These are phyloP conservation scores for Trichoderma sp. DNA, from an alignment of 2,329 filamentous ascomycete species.

Conservation along the genomic window DNA sequence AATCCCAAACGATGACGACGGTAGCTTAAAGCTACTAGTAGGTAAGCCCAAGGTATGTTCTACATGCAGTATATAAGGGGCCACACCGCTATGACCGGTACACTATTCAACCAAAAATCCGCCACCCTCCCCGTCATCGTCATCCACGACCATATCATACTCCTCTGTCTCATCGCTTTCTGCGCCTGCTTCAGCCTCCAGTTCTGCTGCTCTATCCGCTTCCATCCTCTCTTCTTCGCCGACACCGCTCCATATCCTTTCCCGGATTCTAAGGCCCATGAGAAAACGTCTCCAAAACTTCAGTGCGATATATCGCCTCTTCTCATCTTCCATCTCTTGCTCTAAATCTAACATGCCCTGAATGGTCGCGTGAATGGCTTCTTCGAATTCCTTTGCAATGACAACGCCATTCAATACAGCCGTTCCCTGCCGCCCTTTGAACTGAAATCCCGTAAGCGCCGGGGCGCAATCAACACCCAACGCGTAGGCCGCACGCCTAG, in stretches of 20 bases:
- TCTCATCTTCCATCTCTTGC: constrained; percentile 62
- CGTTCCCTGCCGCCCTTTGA: constrained; percentile 80
- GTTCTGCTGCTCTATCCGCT: constrained; percentile 36
- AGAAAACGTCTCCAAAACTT: constrained; percentile 67
- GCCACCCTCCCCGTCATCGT: constrained; percentile 43
- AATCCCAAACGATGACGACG: not conserved
- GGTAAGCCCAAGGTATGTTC: not conserved
- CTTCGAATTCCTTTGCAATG: constrained; percentile 66
- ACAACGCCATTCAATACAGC: constrained; percentile 77
- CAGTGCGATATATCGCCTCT: constrained; percentile 68
- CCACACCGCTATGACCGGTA: not conserved
- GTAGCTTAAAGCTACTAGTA: not conserved
- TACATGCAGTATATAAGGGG: not conserved
- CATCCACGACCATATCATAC: constrained; percentile 41
- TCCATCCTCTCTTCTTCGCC: constrained; percentile 45
- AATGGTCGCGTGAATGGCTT: constrained; percentile 69
- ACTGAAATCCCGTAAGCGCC: constrained; percentile 85
- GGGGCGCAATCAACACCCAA: constrained; percentile 83
- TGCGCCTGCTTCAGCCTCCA: constrained; percentile 37
- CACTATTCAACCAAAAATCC: constrained; percentile 43
- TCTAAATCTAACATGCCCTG: constrained; percentile 64
- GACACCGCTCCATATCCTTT: constrained; percentile 64
- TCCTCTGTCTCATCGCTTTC: constrained; percentile 43
- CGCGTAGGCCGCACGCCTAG: constrained; percentile 68
- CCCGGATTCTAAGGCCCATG: constrained; percentile 70